Evolutionary conservation across 2,329 filamentous ascomycete species (phyloP), one percentile per base, ranked within the genome.

Genomic region (Aphanoascus verrucosus): DNA sequence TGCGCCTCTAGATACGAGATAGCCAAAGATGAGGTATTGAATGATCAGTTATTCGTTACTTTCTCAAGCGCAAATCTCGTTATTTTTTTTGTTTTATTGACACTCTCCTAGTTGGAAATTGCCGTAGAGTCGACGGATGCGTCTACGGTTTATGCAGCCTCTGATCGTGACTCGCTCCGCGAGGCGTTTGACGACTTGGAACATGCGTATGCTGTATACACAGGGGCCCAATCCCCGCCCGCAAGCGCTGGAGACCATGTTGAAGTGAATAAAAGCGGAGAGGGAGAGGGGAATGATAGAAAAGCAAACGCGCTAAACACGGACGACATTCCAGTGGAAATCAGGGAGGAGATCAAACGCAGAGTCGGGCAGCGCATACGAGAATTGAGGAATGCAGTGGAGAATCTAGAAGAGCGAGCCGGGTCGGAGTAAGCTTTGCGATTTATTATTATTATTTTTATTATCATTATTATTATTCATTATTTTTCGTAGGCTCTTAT

Each of bases 91-190:
- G 34, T 49, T 19, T 17, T 17, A 9, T 17, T 43, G 28, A n/a
- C 20, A 35, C 15, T 14, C 17, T 8, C 32, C 4, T 44, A 59
- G 57, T 73, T 75, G 54, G 73, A 76, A 62, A 75, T 76, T 56
- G 73, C 73, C 2, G 67, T 68, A 0, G 73, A 76, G 52, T 73
- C 72, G 56, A 75, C 73, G 1, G 68, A 73, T 40, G 64, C 63
- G 31, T 63, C 67, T 1, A 72, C 72, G 1, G 70, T 73, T 52
- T 76, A 75, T 60, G 73, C 72, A 1, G 67, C 67, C 9, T 72
- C 67, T 0, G 74, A 76, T 57, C 67, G 73, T 2, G 68, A 68
- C 35, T 70, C 72, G 3, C 71, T 73, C 2, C 69, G 72, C 31
- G 71, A 75, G 52, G 72, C 73, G 4, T 60, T 75, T 47, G 64